Percentiles rank a stretch among this genome's conserved stretches.
phyloP scores from a whole-genome alignment of 2,329 filamentous ascomycete species.

The Cladosporium sp. region DNA sequence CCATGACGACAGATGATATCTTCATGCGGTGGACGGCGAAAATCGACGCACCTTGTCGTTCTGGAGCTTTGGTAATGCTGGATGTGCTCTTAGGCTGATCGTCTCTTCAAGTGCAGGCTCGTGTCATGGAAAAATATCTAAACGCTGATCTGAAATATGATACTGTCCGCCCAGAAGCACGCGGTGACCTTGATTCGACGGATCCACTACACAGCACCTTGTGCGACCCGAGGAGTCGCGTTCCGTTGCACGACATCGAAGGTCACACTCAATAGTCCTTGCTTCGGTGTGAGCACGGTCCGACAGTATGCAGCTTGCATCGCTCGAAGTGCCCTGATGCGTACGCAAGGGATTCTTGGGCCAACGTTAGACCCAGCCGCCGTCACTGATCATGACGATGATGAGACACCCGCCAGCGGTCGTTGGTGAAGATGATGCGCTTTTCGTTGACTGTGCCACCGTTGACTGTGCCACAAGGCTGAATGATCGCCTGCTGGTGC shows the following conservation, averaged over 20 bases:
- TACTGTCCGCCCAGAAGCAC: not conserved
- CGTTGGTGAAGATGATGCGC: no score
- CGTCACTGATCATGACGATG: no score
- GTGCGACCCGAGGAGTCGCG: not conserved
- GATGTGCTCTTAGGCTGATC: not conserved
- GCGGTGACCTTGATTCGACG: not conserved
- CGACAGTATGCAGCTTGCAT: not conserved
- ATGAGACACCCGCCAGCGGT: no score
- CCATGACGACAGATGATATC: not conserved
- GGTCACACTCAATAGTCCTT: not conserved
- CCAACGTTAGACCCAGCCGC: not conserved
- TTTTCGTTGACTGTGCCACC: no score
- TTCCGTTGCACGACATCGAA: not conserved
- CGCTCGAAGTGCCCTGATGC: not conserved
- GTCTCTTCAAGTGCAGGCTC: not conserved
- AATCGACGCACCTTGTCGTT: not conserved
- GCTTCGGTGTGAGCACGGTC: not conserved
- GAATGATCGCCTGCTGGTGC: no score
- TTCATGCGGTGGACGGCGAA: not conserved
- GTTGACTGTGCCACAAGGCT: no score
- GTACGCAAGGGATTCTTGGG: not conserved
- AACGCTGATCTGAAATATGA: not conserved
- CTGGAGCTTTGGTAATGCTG: not conserved
- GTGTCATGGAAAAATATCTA: not conserved
- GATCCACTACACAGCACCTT: not conserved